Evolutionary conservation across 495 filamentous ascomycete genomes (phyloP), one percentile per base, ranked within the genome.

Genomic region (Cetradonia linearis): DNA sequence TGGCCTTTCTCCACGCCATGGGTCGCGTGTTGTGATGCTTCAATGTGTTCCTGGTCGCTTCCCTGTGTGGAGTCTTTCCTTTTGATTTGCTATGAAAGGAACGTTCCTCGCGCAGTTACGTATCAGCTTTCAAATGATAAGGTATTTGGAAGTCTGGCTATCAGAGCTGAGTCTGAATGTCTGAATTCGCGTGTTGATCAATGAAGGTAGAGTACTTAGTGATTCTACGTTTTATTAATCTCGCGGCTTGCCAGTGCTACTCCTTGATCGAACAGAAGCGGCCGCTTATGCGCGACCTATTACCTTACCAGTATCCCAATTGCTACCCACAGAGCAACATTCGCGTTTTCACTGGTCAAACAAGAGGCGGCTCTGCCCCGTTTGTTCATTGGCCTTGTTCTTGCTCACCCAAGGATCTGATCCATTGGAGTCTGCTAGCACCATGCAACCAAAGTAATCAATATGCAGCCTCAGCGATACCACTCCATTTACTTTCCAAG

Each of bases 231-330:
- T 11, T 36, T 38, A 5, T 14, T 36, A n/a, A 27, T n/a, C 16
- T 52, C 23, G 27, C 25, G 33, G 33, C 25, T 52, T 59, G 33
- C 27, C 31, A 25, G n/a, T 46, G 42, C 42, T 20, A 46, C 42
- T 11, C 18, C 40, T 14, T 53, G 58, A 60, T 60, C 58, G 36
- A 60, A 60, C 58, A 42, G 25, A 53, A 36, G 44, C 53, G 47
- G 55, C 54, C 13, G 42, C 28, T 56, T 50, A 62, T 57, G 42
- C 60, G 55, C 60, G 60, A 57, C 52, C 46, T 62, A 62, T 62
- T 56, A 36, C 33, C 42, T 57, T 34, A 31, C 37, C 60, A n/a
- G 57, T 33, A 44, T 50, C 58, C 58, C 34, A 53, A 23, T 53
- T 34, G 33, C 27, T 53, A 53, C 58, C 58, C 14, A 53, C 38